A percentile compares a stretch with the other conserved stretches of the same genome.
Evolutionary conservation across 1,139 yeast species (phyloP).

Genomic region (Yamadazyma siamensis): DNA sequence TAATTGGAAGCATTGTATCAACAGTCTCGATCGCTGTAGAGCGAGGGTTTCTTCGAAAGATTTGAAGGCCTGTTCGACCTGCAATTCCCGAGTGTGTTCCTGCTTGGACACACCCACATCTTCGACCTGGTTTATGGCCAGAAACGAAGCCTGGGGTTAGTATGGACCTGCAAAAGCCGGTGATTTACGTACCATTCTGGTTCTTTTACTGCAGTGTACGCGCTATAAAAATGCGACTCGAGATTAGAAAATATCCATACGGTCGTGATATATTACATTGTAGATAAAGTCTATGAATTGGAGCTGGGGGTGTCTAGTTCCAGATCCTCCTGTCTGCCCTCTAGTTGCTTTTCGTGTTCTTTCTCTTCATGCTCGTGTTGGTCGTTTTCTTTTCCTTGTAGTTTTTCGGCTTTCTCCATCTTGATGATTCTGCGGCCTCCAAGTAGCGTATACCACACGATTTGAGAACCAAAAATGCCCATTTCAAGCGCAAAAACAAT

Average conservation of each 20-base stretch:
- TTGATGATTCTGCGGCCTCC: conserved; percentile 26
- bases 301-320: too few species aligned
- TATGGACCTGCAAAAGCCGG: too few species aligned
- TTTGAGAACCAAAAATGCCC: conserved; percentile 72
- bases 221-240: too few species aligned
- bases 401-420: conserved; percentile 22
- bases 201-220: too few species aligned
- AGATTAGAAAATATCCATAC: too few species aligned
- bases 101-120: conserved; percentile 62
- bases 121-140: conserved; percentile 74
- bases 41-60: conserved; percentile 68
- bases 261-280: too few species aligned
- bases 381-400: too few species aligned
- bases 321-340: too few species aligned
- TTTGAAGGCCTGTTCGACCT: conserved; percentile 84
- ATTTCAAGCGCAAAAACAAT: conserved; percentile 70
- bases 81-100: conserved; percentile 83
- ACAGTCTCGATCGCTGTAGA: conserved; percentile 50
- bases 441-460: conserved; percentile 63
- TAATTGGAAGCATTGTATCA: conserved; percentile 46
- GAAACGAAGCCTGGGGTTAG: conserved; percentile 56
- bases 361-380: too few species aligned
- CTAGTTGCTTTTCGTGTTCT: too few species aligned
- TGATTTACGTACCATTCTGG: too few species aligned
- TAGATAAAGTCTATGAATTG: too few species aligned